Conservation (phyloP, 2,329 filamentous ascomycete genomes). For the Chaetomiaceae sp. region DNA sequence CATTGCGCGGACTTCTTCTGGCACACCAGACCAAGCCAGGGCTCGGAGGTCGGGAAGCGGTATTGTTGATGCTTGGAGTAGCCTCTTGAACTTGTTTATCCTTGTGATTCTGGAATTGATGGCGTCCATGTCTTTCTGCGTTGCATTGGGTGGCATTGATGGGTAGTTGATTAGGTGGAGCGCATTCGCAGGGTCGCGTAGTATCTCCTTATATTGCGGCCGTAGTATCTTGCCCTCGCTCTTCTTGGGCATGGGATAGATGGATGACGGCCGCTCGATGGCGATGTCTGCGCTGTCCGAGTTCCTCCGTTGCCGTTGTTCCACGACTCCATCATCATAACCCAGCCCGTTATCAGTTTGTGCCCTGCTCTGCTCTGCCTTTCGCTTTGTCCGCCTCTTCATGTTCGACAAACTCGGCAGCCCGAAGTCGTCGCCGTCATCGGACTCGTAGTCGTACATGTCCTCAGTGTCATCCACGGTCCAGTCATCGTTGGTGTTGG, state of each 20-base stretch:
- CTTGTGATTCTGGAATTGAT: slow-evolving; percentile 83
- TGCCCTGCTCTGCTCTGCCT: slow-evolving; percentile 41
- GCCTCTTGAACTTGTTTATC: slow-evolving; percentile 98
- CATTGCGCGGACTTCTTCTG: slow-evolving; percentile 93
- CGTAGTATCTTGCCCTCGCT: slow-evolving; percentile 91
- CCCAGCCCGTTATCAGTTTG: slow-evolving; percentile 31
- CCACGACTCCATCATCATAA: slow-evolving; percentile 38
- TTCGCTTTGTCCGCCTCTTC: slow-evolving; percentile 64
- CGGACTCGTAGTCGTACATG: slow-evolving; percentile 75
- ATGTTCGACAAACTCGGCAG: slow-evolving; percentile 88
- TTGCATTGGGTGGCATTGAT: slow-evolving; percentile 65
- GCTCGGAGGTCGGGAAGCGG: slow-evolving; percentile 77
- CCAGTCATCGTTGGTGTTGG: slow-evolving; percentile 80
- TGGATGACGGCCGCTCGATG: slow-evolving; percentile 75
- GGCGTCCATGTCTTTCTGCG: slow-evolving; percentile 77
- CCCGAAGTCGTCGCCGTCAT: slow-evolving; percentile 92
- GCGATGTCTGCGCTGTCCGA: slow-evolving; percentile 92
- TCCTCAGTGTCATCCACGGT: slow-evolving; percentile 68
- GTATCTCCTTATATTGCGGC: slow-evolving; percentile 95
- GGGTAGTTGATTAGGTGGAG: slow-evolving; percentile 91
- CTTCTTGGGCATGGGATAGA: slow-evolving; percentile 84
- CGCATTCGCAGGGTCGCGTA: slow-evolving; percentile 85
- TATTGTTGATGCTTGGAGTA: slow-evolving; percentile 88
- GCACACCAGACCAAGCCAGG: slow-evolving; percentile 89
- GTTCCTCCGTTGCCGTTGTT: slow-evolving; percentile 50